A percentile compares a stretch with the other conserved stretches of the same genome.
These are phyloP conservation scores for Pistacia atlantica DNA, from an alignment of 345 rosid genomes.

Conservation along the genomic window DNA sequence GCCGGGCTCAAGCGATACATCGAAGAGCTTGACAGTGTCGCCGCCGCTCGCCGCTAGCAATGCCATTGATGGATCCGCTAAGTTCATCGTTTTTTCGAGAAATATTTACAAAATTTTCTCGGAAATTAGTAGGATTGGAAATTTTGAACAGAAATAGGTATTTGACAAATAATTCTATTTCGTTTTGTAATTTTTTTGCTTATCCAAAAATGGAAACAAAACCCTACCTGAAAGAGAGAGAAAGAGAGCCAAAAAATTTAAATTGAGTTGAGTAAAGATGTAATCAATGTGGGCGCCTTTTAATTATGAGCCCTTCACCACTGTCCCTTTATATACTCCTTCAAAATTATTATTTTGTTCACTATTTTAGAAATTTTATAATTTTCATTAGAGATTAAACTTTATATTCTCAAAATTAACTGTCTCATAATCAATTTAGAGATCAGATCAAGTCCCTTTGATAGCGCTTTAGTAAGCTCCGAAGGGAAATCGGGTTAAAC, in stretches of 20 bases:
- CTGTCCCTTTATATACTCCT: too few relatives aligned
- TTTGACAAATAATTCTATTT: neutral
- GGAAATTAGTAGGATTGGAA: neutral
- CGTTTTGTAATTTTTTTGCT: neutral
- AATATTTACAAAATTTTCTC: constrained; percentile 11
- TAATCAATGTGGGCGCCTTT: constrained; percentile 28
- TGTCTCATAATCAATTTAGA: too few relatives aligned
- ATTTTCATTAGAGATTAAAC: too few relatives aligned
- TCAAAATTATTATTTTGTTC: neutral
- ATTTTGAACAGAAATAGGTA: neutral
- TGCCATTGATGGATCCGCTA: constrained; percentile 67
- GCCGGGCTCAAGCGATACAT: constrained; percentile 65
- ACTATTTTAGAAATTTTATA: too few relatives aligned
- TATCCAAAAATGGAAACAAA: constrained; percentile 4
- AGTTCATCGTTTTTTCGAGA: constrained; percentile 38
- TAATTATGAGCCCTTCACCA: neutral
- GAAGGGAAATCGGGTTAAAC: too few relatives aligned
- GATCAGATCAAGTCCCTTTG: too few relatives aligned
- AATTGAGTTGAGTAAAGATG: constrained; percentile 2
- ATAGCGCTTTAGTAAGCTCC: too few relatives aligned
- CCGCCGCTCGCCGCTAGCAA: constrained; percentile 82
- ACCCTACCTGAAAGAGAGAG: constrained; percentile 18
- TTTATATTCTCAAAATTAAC: too few relatives aligned
- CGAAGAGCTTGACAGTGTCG: constrained; percentile 88
- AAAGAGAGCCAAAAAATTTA: constrained; percentile 18